Evolutionary conservation across 768 basidiomycete genomes (phyloP), one percentile per base, ranked within the genome.

Genomic region (Mycena galericulata): DNA sequence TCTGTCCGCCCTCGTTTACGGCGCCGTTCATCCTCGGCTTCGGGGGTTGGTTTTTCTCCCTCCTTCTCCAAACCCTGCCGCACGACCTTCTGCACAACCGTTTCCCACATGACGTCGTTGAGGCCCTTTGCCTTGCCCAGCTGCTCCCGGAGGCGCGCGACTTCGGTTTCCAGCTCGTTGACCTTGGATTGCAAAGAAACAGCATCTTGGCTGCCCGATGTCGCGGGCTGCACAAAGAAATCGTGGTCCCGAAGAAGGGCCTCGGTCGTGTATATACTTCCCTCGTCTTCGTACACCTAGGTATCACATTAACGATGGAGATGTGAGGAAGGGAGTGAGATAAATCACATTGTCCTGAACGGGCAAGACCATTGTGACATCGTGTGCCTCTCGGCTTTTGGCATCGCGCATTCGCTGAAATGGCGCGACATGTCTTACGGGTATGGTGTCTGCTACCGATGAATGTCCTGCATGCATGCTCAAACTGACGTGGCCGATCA

Each of bases 71-170:
- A 76, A 14, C 75, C 78, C 50, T 81, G 79, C n/a, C 78, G 75
- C 3, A 92, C 79, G 17, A 90, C 79, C 49, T 81, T 86, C 70
- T 92, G 90, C 30, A 97, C 92, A 1, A 96, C 87, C 3, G 86
- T 88, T 71, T 93, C 92, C 97, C 97, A 98, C 92, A 98, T 97
- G 58, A 87, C 85, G 75, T 98, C 95, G 73, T 98, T 98, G 66
- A 98, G 85, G n/a, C 91, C 89, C 75, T 96, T 95, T 6, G 97
- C 97, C 76, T 89, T 91, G 29, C 88, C 88, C 8, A 98, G 82
- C 68, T 95, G 91, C 50, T 88, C 87, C 50, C 85, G 87, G 64
- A 97, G 78, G 27, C 78, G 80, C 55, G 83, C 84, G 10, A 96
- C 86, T 78, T 98, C 95, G 3, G 81, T 79, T 78, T 96, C 92